Evolutionary conservation across 225 moss, liverwort and hornwort genomes (phyloP).

Genomic region (Marchantia polymorpha): DNA sequence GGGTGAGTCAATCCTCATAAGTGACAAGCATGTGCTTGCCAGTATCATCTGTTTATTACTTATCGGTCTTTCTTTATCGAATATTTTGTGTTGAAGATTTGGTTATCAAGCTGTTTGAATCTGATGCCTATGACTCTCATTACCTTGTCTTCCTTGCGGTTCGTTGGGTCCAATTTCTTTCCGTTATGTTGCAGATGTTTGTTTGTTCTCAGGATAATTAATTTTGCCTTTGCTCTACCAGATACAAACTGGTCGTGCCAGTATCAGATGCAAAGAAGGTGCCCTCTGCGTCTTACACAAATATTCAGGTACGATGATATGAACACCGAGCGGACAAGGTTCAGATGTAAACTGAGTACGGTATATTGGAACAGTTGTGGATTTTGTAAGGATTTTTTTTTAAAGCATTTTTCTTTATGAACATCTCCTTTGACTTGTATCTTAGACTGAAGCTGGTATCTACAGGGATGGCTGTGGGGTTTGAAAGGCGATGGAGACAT

Average conservation of each 20-base stretch:
- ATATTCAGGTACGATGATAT: constrained; percentile 59
- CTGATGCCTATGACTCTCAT: too few relatives aligned
- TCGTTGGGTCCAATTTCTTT: neutral
- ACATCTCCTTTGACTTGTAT: neutral
- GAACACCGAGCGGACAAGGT: too few relatives aligned
- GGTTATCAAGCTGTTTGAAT: too few relatives aligned
- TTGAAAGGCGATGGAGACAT: constrained; percentile 76
- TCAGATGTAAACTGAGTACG: too few relatives aligned
- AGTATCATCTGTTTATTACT: too few relatives aligned
- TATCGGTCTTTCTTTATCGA: too few relatives aligned
- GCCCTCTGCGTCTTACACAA: constrained; percentile 59
- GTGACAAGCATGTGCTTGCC: too few relatives aligned
- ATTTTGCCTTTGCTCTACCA: constrained; percentile 31
- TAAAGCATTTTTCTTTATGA: neutral
- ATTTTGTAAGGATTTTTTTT: too few relatives aligned
- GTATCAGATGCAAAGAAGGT: constrained; percentile 81
- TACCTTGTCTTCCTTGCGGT: neutral
- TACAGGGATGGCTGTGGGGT: constrained; percentile 90
- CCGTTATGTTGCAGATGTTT: neutral
- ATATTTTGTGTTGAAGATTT: too few relatives aligned
- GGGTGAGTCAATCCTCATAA: constrained; percentile 47
- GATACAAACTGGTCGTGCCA: constrained; percentile 80
- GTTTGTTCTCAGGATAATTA: neutral
- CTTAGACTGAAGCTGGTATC: neutral
- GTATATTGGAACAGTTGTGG: too few relatives aligned